Base-by-base conservation (phyloP, 2,329 filamentous ascomycete species). In the Teratosphaeria epicoccoides region DNA sequence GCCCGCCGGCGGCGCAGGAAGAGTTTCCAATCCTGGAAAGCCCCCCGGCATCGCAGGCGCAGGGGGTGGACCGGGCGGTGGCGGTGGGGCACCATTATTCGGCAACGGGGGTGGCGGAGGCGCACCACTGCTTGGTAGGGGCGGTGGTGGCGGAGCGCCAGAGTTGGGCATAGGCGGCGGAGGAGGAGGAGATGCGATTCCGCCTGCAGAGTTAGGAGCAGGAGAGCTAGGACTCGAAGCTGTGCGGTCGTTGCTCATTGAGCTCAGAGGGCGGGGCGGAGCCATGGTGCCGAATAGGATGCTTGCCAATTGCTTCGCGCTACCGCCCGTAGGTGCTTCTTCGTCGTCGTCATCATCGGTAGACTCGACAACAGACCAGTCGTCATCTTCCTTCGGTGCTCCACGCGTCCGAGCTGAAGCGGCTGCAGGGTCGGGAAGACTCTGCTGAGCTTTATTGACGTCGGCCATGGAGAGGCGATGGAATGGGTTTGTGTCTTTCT, bases 231-330 rank as follows among this genome's bases (percentile, higher is more conserved):
- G 62, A 22, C 67, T 69, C 14, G 33, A 40, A 4, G 33, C 33
- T 6, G 33, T 17, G 6, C 65, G 59, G 64, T 72, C 52, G 58
- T 86, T 83, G 50, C 87, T 88, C 68, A 87, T 82, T 6, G 88
- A 85, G 20, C 88, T 94, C 44, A 96, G 72, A 25, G 91, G 90
- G 49, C 91, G 83, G 12, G 93, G 91, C 37, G 93, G 91, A 9
- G 81, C 91, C 90, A 98, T 97, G 49, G 90, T 95, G 53, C 93
- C 91, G 67, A 98, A 98, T 20, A 98, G 78, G 55, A 96, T 93
- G 6, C 88, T 95, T 14, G 93, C 93, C 33, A 98, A 80, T 61
- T 95, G 88, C 55, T 94, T 93, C 47, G 93, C 93, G 60, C 82
- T 88, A 53, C 85, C 83, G 50, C 88, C 88, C 48, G 9, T 84